Conservation (phyloP, 2,329 filamentous ascomycete genomes). For the Pseudogymnoascus sp. region DNA sequence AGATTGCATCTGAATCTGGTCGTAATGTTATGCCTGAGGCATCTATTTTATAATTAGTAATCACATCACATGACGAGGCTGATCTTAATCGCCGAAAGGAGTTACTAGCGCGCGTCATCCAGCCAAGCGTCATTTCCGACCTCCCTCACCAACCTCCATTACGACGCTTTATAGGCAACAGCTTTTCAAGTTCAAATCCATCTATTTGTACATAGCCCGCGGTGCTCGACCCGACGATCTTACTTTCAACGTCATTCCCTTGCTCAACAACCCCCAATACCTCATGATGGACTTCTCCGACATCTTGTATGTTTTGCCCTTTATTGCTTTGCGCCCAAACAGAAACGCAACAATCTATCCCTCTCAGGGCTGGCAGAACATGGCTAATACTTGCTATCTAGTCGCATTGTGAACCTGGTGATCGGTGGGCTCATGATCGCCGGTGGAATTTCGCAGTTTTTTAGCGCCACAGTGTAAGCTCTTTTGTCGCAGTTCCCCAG, state of each 20-base stretch:
- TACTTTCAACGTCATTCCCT: background rate
- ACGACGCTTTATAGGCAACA: constrained; percentile 10
- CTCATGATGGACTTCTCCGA: constrained; percentile 80
- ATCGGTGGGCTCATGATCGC: constrained; percentile 81
- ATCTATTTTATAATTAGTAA: background rate
- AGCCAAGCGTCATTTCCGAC: constrained; percentile 7
- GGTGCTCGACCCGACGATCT: background rate
- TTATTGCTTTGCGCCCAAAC: constrained; percentile 15
- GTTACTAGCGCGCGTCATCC: constrained; percentile 8
- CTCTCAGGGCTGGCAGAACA: constrained; percentile 12
- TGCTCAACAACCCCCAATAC: background rate
- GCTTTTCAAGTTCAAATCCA: background rate
- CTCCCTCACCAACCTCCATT: background rate
- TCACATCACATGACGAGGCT: constrained; percentile 9
- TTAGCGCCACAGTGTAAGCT: constrained; percentile 33
- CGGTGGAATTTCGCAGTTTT: constrained; percentile 70
- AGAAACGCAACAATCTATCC: constrained; percentile 12
- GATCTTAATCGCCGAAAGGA: background rate
- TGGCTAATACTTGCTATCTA: constrained; percentile 36
- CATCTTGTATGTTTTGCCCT: constrained; percentile 62
- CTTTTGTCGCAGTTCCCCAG: background rate
- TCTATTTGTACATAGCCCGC: background rate
- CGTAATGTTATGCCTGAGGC: background rate
- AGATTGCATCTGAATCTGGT: constrained; percentile 7
- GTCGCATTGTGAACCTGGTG: constrained; percentile 88